Percentiles rank a stretch among this genome's conserved stretches.
Conservation (phyloP, 2,329 filamentous ascomycete species). For the Pseudogymnoascus pannorum region DNA sequence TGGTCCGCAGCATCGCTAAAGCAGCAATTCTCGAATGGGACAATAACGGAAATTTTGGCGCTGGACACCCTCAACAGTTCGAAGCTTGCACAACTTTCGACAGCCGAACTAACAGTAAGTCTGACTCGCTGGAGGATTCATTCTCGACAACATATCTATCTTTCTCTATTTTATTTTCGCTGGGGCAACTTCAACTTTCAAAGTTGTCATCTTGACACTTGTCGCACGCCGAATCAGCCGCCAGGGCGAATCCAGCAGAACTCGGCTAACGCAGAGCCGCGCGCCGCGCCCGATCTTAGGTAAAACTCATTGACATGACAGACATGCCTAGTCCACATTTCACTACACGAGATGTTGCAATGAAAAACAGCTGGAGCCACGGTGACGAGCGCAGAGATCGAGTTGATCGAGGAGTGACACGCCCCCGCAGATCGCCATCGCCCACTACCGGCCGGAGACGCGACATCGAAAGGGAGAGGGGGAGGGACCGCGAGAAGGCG, state of each 20-base stretch:
- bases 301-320: conserved; percentile 8
- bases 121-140: conserved; percentile 4
- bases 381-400: conserved; percentile 36
- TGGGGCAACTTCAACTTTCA: not conserved
- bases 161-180: conserved; percentile 1
- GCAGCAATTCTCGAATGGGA: not conserved
- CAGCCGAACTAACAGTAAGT: not conserved
- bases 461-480: conserved; percentile 28
- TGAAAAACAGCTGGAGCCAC: conserved; percentile 37
- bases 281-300: conserved; percentile 6
- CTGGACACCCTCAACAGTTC: conserved; percentile 1
- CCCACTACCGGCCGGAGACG: conserved; percentile 29
- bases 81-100: not conserved
- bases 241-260: conserved; percentile 7
- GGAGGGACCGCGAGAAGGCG: conserved; percentile 25
- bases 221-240: conserved; percentile 1
- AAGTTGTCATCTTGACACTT: not conserved
- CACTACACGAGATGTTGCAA: conserved; percentile 33
- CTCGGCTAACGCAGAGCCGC: conserved; percentile 5
- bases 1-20: not conserved
- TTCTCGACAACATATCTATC: not conserved
- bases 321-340: conserved; percentile 14
- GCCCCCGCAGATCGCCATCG: conserved; percentile 30
- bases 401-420: conserved; percentile 33
- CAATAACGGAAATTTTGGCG: not conserved